Evolutionary conservation across 257 asterid species (phyloP), one percentile per base, ranked within the genome.

Genomic region (Capsicum baccatum): DNA sequence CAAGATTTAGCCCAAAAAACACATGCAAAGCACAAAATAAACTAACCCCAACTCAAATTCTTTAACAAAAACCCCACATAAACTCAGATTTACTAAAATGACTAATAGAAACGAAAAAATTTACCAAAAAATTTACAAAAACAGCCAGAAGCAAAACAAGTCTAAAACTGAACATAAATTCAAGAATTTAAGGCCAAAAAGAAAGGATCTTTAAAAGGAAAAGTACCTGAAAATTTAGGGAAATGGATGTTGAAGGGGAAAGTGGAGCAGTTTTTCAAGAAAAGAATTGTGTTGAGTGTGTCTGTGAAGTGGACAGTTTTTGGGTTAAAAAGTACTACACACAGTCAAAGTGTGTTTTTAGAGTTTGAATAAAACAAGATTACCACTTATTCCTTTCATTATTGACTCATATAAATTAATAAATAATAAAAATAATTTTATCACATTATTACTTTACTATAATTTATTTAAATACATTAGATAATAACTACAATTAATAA

Each of bases 301-400:
- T 17, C 8, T 66, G 64, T 54, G 81, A 78, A 78, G 81, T 78
- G n/a, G 81, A 76, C 81, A 76, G 81, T n/a, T 54, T 76, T 54
- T 48, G 26, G 6, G 48, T 76, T 76, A 13, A 76, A 52, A 21
- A 54, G 63, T 76, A 76, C 39, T 21, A 21, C 26, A 12, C 15
- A 3, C 6, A 37, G 42, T 37, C 42, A 37, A 37, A 21, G 69
- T 54, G 81, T 39, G 5, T 42, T 39, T 21, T 21, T 21, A 52
- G 16, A 54, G 13, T 78, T 78, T 54, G 54, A 37, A 52, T 4
- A 50, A 3, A 48, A 4, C 42, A 50, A 74, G 37, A 71, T 71
- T n/a, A 74, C 12, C n/a, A n/a, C n/a, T n/a, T n/a, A n/a, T n/a
- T n/a, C n/a, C 4, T 0, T 21, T 0, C 26, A 21, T 21, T 21